Percentiles rank a stretch among this genome's conserved stretches.
Evolutionary conservation across 495 filamentous ascomycete genomes (phyloP).

Genomic region (Trichoderma parareesei): DNA sequence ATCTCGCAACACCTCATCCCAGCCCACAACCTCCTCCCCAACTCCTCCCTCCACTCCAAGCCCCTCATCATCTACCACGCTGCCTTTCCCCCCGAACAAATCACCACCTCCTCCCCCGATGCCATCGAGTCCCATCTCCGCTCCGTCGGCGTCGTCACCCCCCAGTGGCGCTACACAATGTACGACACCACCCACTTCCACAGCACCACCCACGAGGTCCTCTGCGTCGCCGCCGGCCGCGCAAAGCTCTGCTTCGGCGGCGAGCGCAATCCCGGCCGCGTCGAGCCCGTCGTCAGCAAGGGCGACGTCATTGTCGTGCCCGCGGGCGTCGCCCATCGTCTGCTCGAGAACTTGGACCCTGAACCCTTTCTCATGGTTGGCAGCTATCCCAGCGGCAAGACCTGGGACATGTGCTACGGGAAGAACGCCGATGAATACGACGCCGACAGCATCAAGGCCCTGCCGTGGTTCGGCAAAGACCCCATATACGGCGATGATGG

Average conservation of each 20-base stretch:
- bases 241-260: constrained; percentile 61
- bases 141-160: constrained; percentile 43
- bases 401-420: constrained; percentile 69
- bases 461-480: constrained; percentile 52
- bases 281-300: constrained; percentile 45
- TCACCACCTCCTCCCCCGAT: constrained; percentile 18
- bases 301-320: constrained; percentile 62
- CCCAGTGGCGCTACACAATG: constrained; percentile 65
- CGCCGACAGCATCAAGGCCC: constrained; percentile 33
- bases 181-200: constrained; percentile 59
- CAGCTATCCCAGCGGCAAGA: constrained; percentile 48
- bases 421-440: constrained; percentile 43
- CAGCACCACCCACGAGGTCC: constrained; percentile 56
- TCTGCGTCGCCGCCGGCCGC: constrained; percentile 48
- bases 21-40: constrained; percentile 48
- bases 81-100: constrained; percentile 36
- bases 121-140: constrained; percentile 47
- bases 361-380: constrained; percentile 59
- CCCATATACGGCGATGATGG: constrained; percentile 53
- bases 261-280: constrained; percentile 49
- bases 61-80: constrained; percentile 50
- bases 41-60: constrained; percentile 55
- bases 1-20: constrained; percentile 53
- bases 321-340: constrained; percentile 55
- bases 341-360: constrained; percentile 45